A percentile compares a stretch with the other conserved stretches of the same genome.
Evolutionary conservation across 441 rosid genomes (phyloP).

Genomic region (Raphanus hybrid): DNA sequence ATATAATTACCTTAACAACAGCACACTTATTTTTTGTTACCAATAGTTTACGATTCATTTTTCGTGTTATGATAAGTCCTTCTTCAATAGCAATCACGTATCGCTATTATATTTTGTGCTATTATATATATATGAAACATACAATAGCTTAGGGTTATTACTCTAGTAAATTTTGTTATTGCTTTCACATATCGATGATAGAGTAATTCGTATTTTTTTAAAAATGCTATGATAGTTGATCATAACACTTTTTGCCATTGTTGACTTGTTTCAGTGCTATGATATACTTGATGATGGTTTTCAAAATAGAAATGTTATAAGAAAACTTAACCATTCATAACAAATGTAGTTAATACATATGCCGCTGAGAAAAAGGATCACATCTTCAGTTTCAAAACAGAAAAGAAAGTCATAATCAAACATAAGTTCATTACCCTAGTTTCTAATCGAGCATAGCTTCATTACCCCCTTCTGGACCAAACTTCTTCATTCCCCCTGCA

Average conservation of each 20-base stretch:
- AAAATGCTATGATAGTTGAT: background rate
- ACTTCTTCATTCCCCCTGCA: background rate
- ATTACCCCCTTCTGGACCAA: background rate
- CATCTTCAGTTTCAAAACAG: background rate
- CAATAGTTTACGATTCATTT: background rate
- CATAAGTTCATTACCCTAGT: background rate
- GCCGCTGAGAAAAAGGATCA: background rate
- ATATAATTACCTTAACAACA: background rate
- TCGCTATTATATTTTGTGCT: background rate
- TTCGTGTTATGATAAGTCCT: background rate
- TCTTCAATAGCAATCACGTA: background rate
- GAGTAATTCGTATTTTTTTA: background rate
- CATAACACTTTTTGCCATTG: background rate
- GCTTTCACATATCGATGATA: background rate
- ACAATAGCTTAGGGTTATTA: background rate
- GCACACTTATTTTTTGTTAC: background rate
- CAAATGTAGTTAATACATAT: background rate
- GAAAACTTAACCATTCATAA: background rate
- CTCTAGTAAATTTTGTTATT: no score
- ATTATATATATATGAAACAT: background rate
- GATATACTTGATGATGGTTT: background rate
- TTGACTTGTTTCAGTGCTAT: background rate
- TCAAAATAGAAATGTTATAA: no score
- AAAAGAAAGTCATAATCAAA: no score
- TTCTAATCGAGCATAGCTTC: background rate